Conservation (phyloP, 257 asterid species). For the Catharanthus roseus region DNA sequence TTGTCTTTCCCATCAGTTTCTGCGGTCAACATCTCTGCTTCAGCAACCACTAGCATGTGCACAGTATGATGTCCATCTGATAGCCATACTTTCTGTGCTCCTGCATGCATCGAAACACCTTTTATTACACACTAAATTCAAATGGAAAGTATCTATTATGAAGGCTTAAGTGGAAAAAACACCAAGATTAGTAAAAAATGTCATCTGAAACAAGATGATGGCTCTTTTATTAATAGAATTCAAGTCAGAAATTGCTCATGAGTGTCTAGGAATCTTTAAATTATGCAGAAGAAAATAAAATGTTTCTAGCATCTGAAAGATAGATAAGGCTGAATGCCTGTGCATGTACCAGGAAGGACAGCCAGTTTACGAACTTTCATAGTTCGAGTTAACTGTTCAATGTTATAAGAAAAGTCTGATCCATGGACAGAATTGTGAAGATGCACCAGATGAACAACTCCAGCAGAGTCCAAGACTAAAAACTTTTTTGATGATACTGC, state of each 20-base stretch:
- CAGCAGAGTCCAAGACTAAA: slow-evolving; percentile 66
- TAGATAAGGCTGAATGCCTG: slow-evolving; percentile 27
- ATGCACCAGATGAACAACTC: slow-evolving; percentile 55
- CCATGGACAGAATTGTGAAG: slow-evolving; percentile 43
- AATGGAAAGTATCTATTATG: not conserved
- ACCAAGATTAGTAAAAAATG: not conserved
- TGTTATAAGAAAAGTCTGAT: slow-evolving; percentile 32
- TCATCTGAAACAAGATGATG: not conserved
- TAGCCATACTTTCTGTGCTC: slow-evolving; percentile 57
- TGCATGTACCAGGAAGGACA: slow-evolving; percentile 50
- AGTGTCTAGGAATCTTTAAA: not conserved
- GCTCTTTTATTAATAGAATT: not conserved
- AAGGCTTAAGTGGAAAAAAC: not conserved
- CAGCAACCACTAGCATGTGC: slow-evolving; percentile 50
- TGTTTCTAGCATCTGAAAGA: not conserved
- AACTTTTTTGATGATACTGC: slow-evolving; percentile 49
- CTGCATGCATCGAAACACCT: slow-evolving; percentile 38
- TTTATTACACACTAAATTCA: not conserved
- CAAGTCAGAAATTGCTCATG: not conserved
- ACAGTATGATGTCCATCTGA: slow-evolving; percentile 75
- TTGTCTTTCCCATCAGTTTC: slow-evolving; percentile 36
- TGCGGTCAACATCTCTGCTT: slow-evolving; percentile 36
- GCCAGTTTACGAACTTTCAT: slow-evolving; percentile 59
- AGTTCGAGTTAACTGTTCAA: slow-evolving; percentile 44
- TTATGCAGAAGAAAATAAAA: not conserved